phyloP scores from a whole-genome alignment of 2,329 filamentous ascomycete species.

The Penicillium decumbens region DNA sequence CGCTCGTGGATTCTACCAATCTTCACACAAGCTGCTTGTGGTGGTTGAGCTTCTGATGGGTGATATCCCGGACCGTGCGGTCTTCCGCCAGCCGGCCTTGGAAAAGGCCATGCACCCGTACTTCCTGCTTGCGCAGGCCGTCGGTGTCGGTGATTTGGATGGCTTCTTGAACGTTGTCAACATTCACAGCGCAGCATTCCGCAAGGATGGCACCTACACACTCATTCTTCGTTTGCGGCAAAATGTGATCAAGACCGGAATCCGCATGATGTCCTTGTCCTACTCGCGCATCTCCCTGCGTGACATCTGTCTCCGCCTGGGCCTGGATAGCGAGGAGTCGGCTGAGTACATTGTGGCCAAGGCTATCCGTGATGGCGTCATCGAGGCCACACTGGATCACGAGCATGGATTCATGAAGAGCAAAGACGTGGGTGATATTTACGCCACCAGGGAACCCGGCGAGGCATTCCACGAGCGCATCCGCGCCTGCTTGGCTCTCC shows the following conservation, averaged over 20 bases:
- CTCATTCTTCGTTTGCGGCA: constrained; percentile 90
- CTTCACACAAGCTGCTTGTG: constrained; percentile 90
- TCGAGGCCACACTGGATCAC: constrained; percentile 89
- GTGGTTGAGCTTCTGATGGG: constrained; percentile 98
- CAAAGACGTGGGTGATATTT: constrained; percentile 92
- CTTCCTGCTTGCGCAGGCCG: constrained; percentile 87
- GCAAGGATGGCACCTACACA: constrained; percentile 90
- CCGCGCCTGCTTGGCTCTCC: constrained; percentile 79
- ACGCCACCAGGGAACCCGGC: constrained; percentile 89
- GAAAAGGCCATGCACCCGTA: constrained; percentile 88
- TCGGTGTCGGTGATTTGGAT: constrained; percentile 91
- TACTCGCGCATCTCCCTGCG: constrained; percentile 96
- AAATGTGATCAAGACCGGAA: constrained; percentile 99
- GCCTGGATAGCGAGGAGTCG: constrained; percentile 91
- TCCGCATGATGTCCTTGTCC: constrained; percentile 97
- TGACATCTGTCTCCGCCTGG: constrained; percentile 93
- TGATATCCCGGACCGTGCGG: constrained; percentile 90
- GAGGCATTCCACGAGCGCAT: constrained; percentile 98
- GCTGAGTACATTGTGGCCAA: constrained; percentile 99
- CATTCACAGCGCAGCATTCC: constrained; percentile 76
- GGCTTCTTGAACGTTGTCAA: constrained; percentile 86
- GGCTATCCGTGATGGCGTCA: constrained; percentile 94
- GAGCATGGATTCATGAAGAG: constrained; percentile 98
- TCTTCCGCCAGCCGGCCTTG: constrained; percentile 84
- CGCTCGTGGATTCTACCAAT: constrained; percentile 91